Percentiles rank a stretch among this genome's conserved stretches.
Evolutionary conservation across 495 filamentous ascomycete species (phyloP).

Genomic region (Daldinia caldariorum): DNA sequence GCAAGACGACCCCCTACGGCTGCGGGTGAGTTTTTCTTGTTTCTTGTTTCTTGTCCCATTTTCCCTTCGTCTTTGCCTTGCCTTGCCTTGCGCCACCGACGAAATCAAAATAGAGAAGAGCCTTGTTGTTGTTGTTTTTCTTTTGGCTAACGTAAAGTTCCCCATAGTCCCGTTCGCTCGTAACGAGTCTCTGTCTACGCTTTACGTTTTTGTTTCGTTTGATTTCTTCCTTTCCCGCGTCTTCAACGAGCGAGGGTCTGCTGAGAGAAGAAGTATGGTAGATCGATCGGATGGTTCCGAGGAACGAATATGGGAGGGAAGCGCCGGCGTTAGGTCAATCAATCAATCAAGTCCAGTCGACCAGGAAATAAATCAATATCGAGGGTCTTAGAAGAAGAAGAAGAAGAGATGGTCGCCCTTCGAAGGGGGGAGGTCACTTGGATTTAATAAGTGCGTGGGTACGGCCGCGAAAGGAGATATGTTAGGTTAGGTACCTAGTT

Average conservation of each 20-base stretch:
- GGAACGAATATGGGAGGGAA: conserved; percentile 7
- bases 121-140: too few species aligned
- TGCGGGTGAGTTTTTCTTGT: conserved; percentile 60
- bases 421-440: neutral
- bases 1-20: conserved; percentile 58
- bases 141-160: neutral
- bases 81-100: too few species aligned
- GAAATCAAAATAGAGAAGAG: too few species aligned
- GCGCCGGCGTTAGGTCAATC: conserved; percentile 27
- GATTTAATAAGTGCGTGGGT: neutral
- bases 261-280: neutral
- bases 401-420: neutral
- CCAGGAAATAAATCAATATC: neutral
- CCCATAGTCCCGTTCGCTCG: conserved; percentile 35
- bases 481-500: neutral
- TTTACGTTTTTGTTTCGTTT: neutral
- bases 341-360: neutral
- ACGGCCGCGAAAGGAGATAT: neutral
- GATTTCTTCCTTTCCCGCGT: neutral
- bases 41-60: too few species aligned
- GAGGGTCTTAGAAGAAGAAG: neutral
- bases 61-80: neutral
- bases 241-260: neutral
- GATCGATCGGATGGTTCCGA: conserved; percentile 1
- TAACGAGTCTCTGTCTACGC: conserved; percentile 12